Percentiles rank a stretch among this genome's conserved stretches.
Evolutionary conservation across 805 yeast genomes (phyloP).

Genomic region (Tetrapisispora phaffii): DNA sequence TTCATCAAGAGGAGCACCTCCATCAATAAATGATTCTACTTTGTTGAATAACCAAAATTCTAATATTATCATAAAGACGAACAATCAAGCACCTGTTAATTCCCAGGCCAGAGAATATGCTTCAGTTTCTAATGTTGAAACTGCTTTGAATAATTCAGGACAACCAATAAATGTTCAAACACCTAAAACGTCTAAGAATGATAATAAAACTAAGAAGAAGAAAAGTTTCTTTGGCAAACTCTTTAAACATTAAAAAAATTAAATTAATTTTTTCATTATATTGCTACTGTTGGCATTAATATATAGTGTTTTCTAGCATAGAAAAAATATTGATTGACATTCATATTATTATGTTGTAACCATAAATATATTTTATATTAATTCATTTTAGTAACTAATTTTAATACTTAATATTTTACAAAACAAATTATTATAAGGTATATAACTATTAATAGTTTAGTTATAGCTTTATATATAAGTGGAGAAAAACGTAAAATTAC

Average conservation of each 20-base stretch:
- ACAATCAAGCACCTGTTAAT: not conserved
- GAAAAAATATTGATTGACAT: too few relatives aligned
- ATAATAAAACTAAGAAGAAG: not conserved
- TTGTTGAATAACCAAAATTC: not conserved
- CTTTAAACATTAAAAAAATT: not conserved
- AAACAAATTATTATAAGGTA: too few relatives aligned
- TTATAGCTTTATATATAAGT: not conserved
- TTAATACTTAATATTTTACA: too few relatives aligned
- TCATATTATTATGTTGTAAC: too few relatives aligned
- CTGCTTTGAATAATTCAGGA: not conserved
- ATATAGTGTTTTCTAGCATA: too few relatives aligned
- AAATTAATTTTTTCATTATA: too few relatives aligned
- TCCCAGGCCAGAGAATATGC: not conserved
- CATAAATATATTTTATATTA: too few relatives aligned
- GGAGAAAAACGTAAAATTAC: not conserved
- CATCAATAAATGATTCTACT: not conserved
- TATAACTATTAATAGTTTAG: too few relatives aligned
- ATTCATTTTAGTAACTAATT: too few relatives aligned
- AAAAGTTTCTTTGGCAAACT: slow-evolving; percentile 1
- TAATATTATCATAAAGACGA: not conserved
- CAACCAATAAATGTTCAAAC: not conserved
- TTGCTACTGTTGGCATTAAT: not conserved
- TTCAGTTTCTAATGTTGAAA: not conserved
- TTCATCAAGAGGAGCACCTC: not conserved
- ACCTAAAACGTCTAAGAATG: not conserved